Conservation (phyloP, 2,329 filamentous ascomycete species). For the Ceratocystis papillata region DNA sequence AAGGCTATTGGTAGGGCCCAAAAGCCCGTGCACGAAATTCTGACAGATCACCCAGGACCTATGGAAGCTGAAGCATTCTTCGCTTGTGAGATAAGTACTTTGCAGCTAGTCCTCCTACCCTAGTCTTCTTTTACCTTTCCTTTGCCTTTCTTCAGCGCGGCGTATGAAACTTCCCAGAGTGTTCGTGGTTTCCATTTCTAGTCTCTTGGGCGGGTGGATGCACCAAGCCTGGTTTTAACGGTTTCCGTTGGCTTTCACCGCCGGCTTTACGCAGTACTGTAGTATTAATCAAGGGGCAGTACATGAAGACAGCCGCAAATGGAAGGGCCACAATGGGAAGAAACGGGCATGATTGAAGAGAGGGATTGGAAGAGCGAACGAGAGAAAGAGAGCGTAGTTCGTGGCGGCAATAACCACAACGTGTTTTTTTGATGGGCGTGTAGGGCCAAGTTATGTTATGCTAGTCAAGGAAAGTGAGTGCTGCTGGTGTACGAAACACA, state of each 20-base stretch:
- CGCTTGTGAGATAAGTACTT: background rate
- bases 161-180: background rate
- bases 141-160: background rate
- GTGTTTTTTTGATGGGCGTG: background rate
- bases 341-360: background rate
- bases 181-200: background rate
- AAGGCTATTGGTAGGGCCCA: background rate
- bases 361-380: too few relatives aligned
- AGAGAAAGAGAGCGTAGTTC: background rate
- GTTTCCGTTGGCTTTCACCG: constrained; percentile 1
- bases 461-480: background rate
- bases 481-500: background rate
- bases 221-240: too few relatives aligned
- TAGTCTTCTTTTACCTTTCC: background rate
- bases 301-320: background rate
- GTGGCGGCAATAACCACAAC: background rate
- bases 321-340: background rate
- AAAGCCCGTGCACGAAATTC: background rate
- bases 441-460: background rate
- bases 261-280: background rate
- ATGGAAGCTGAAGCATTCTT: constrained; percentile 2
- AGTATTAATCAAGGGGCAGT: too few relatives aligned
- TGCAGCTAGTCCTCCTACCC: background rate
- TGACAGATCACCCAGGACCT: background rate
- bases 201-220: background rate